phyloP scores from a whole-genome alignment of 164 flowering plant genomes.

The Saururus chinensis region DNA sequence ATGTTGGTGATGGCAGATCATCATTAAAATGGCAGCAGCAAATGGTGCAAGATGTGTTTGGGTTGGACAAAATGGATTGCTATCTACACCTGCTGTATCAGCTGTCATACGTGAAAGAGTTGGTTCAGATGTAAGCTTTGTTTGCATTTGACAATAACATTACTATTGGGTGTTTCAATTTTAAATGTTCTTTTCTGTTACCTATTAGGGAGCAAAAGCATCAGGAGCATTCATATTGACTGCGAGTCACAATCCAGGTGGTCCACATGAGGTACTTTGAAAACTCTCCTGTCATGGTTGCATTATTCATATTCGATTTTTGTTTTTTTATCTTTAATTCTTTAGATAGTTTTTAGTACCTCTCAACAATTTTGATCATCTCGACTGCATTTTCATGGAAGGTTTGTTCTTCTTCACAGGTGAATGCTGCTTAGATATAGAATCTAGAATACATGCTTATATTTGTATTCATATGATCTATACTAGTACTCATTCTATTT shows the following conservation, averaged over 20 bases:
- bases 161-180: background rate
- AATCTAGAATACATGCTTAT: too few species aligned
- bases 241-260: slow-evolving; percentile 99
- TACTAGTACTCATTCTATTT: background rate
- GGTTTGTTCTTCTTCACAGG: too few species aligned
- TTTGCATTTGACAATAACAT: background rate
- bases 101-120: slow-evolving; percentile 90
- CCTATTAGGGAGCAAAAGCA: slow-evolving; percentile 74
- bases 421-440: too few species aligned
- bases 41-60: slow-evolving; percentile 93
- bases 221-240: slow-evolving; percentile 90
- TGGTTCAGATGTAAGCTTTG: slow-evolving; percentile 64
- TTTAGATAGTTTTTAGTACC: too few species aligned
- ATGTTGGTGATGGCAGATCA: slow-evolving; percentile 51
- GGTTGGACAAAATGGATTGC: slow-evolving; percentile 84
- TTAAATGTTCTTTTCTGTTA: background rate
- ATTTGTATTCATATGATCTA: too few species aligned
- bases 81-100: slow-evolving; percentile 98
- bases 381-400: too few species aligned
- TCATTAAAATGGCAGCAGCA: slow-evolving; percentile 90
- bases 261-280: slow-evolving; percentile 67
- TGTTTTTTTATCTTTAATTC: too few species aligned
- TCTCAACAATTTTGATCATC: too few species aligned
- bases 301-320: too few species aligned
- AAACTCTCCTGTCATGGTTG: background rate